Percentiles rank a stretch among this genome's conserved stretches.
phyloP scores from a whole-genome alignment of 495 filamentous ascomycete genomes.

The Evernia prunastri region DNA sequence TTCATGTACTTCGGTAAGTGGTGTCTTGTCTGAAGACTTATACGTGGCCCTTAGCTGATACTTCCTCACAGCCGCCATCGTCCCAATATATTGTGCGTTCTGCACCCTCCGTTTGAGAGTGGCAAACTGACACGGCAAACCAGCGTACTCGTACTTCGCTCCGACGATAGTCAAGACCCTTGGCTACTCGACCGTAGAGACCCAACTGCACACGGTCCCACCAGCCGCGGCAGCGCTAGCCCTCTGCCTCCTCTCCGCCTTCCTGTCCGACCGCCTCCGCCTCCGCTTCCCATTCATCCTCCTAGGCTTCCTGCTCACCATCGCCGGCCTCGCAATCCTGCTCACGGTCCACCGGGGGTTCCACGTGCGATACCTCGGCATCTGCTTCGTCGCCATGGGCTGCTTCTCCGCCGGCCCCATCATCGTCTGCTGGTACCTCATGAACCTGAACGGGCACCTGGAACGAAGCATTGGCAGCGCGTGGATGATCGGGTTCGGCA shows the following conservation, averaged over 20 bases:
- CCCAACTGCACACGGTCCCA: slow-evolving; percentile 45
- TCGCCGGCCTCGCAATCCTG: slow-evolving; percentile 57
- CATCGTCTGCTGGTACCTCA: slow-evolving; percentile 33
- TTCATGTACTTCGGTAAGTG: slow-evolving; percentile 30
- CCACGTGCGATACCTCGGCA: slow-evolving; percentile 47
- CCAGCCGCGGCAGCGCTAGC: slow-evolving; percentile 40
- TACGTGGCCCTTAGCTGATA: neutral
- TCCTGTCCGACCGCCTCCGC: slow-evolving; percentile 47
- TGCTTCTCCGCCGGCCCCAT: slow-evolving; percentile 29
- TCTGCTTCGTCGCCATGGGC: slow-evolving; percentile 27
- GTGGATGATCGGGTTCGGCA: slow-evolving; percentile 31
- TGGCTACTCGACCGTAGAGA: slow-evolving; percentile 40
- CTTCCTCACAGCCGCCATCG: slow-evolving; percentile 13
- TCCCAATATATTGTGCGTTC: slow-evolving; percentile 24
- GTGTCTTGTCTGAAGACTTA: neutral
- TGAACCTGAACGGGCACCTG: slow-evolving; percentile 31
- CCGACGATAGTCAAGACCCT: slow-evolving; percentile 40
- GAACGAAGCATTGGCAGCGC: slow-evolving; percentile 33
- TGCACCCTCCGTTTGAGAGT: neutral
- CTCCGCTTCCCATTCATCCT: slow-evolving; percentile 53
- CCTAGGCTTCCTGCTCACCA: slow-evolving; percentile 40
- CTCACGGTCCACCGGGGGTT: slow-evolving; percentile 48
- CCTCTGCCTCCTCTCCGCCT: slow-evolving; percentile 55
- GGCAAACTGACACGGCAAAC: neutral
- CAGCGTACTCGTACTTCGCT: slow-evolving; percentile 29